Evolutionary conservation across 208 protist species (phyloP).

Genomic region (Wallacemonas rigidus): DNA sequence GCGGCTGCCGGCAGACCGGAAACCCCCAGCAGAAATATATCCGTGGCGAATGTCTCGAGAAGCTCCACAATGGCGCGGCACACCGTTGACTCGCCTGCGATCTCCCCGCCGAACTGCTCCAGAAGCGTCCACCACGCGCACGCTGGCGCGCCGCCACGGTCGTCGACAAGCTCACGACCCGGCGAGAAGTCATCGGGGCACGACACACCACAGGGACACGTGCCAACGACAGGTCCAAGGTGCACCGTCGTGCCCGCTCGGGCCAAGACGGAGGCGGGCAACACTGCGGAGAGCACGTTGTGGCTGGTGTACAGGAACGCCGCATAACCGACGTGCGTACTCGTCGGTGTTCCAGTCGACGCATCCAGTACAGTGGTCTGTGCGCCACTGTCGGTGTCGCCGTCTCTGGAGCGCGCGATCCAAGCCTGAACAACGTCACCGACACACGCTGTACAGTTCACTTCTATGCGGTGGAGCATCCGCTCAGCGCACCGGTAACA

Average conservation of each 20-base stretch:
- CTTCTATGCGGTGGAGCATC: slow-evolving; percentile 42
- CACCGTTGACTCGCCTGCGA: slow-evolving; percentile 31
- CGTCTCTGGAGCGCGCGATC: background rate
- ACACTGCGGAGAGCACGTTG: slow-evolving; percentile 29
- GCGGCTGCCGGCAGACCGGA: slow-evolving; percentile 48
- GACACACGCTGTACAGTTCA: slow-evolving; percentile 51
- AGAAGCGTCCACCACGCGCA: slow-evolving; percentile 28
- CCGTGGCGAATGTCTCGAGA: slow-evolving; percentile 33
- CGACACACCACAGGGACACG: slow-evolving; percentile 36
- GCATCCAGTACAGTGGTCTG: no score
- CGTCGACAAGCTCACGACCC: background rate
- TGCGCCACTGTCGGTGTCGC: no score
- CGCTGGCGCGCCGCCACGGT: background rate
- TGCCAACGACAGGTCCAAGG: slow-evolving; percentile 9
- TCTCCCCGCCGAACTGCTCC: slow-evolving; percentile 9
- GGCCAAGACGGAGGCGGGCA: slow-evolving; percentile 16
- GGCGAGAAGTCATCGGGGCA: slow-evolving; percentile 17
- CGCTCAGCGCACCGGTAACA: slow-evolving; percentile 59
- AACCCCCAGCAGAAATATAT: slow-evolving; percentile 62
- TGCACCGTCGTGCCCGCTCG: slow-evolving; percentile 22
- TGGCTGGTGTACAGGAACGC: slow-evolving; percentile 39
- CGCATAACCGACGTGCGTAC: background rate
- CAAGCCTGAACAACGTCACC: slow-evolving; percentile 49
- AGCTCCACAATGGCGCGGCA: slow-evolving; percentile 60
- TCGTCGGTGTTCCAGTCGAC: no score